Evolutionary conservation across 192 early-diverging fungal genomes (phyloP).

Genomic region (Entrophospora sp.): DNA sequence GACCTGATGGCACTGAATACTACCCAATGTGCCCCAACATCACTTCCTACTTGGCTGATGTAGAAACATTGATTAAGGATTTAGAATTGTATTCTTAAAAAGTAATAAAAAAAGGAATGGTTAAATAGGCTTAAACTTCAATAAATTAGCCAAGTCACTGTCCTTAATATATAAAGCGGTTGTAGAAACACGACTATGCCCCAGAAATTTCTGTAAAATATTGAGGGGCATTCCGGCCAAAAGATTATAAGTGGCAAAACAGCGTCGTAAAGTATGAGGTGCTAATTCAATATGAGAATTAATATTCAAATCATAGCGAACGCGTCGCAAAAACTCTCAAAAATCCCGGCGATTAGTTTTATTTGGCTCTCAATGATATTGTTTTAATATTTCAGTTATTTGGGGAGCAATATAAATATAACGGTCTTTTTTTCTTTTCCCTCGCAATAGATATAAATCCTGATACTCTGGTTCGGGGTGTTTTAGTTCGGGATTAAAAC

Average conservation of each 20-base stretch:
- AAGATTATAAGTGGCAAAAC: slow-evolving; percentile 9
- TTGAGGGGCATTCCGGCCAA: slow-evolving; percentile 3
- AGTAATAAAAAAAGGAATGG: no score
- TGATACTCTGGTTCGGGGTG: neutral
- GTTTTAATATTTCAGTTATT: neutral
- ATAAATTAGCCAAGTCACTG: neutral
- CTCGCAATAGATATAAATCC: slow-evolving; percentile 5
- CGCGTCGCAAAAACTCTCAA: slow-evolving; percentile 1
- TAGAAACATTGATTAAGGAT: no score
- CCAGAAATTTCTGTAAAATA: slow-evolving; percentile 7
- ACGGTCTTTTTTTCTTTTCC: slow-evolving; percentile 11
- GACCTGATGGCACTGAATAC: no score
- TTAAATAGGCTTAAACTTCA: neutral
- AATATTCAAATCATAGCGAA: slow-evolving; percentile 12
- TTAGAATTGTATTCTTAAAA: no score
- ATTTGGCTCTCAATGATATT: neutral
- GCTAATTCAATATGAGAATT: neutral
- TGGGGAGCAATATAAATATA: neutral
- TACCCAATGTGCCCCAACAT: no score
- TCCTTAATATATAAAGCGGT: slow-evolving; percentile 9
- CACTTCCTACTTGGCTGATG: no score
- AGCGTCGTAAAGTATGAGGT: neutral
- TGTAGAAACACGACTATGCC: neutral
- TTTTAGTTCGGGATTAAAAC: neutral
- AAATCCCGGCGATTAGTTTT: slow-evolving; percentile 11